Conservation (phyloP, 257 asterid genomes). For the Primulina tabacum region DNA sequence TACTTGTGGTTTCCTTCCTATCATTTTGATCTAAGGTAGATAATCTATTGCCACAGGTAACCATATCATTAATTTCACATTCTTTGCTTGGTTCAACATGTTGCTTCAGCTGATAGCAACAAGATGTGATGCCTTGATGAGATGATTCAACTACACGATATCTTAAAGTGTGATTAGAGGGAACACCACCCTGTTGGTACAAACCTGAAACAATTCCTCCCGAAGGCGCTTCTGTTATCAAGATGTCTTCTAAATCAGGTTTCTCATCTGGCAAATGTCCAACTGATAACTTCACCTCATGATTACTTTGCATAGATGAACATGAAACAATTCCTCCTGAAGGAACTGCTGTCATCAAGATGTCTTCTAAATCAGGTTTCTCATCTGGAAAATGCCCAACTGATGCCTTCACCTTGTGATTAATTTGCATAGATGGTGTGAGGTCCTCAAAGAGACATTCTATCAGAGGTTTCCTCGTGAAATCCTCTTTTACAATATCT, state of each 20-base stretch:
- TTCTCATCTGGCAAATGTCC: slow-evolving; percentile 40
- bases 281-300: slow-evolving; percentile 33
- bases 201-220: slow-evolving; percentile 39
- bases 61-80: slow-evolving; percentile 37
- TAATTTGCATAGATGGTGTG: slow-evolving; percentile 30
- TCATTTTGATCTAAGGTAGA: slow-evolving; percentile 45
- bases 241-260: slow-evolving; percentile 35
- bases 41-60: slow-evolving; percentile 32
- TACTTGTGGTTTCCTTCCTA: slow-evolving; percentile 44
- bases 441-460: slow-evolving; percentile 34
- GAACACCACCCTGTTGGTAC: slow-evolving; percentile 32
- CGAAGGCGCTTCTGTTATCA: slow-evolving; percentile 39
- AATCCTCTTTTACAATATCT: slow-evolving; percentile 38
- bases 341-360: slow-evolving; percentile 38
- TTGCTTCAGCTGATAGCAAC: slow-evolving; percentile 48
- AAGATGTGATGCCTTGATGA: slow-evolving; percentile 51
- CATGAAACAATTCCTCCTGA: slow-evolving; percentile 40
- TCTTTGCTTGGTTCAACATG: slow-evolving; percentile 32
- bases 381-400: slow-evolving; percentile 38
- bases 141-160: slow-evolving; percentile 78
- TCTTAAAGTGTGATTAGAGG: slow-evolving; percentile 35
- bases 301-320: slow-evolving; percentile 30
- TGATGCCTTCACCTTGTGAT: slow-evolving; percentile 32
- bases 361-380: slow-evolving; percentile 37
- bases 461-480: slow-evolving; percentile 27